Percentiles rank a stretch among this genome's conserved stretches.
phyloP scores from a whole-genome alignment of 176 grass and related monocot genomes.

The Juncus inflexus region DNA sequence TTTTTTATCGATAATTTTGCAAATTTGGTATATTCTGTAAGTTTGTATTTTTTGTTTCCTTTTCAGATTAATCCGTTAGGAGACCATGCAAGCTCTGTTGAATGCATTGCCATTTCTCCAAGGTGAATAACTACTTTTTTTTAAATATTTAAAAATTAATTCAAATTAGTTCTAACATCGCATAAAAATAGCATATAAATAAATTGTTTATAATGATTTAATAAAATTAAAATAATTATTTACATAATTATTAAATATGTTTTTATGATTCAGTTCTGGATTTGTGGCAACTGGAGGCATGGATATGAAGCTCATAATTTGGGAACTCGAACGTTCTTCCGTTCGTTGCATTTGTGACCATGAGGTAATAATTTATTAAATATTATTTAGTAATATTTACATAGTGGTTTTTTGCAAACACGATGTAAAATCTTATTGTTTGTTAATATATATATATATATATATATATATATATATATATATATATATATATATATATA shows the following conservation, averaged over 20 bases:
- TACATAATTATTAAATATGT: not conserved
- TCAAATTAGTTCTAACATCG: no score
- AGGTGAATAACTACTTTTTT: constrained; percentile 26
- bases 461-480: no score
- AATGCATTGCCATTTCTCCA: constrained; percentile 60
- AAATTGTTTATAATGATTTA: no score
- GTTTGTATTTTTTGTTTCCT: not conserved
- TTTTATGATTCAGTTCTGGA: constrained; percentile 32
- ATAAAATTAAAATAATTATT: no score
- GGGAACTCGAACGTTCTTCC: constrained; percentile 55
- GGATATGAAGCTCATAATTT: constrained; percentile 76
- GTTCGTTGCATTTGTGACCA: constrained; percentile 64
- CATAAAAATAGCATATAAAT: no score
- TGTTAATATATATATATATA: no score
- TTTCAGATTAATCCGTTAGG: constrained; percentile 56
- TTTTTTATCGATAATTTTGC: no score
- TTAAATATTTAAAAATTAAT: no score
- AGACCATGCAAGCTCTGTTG: constrained; percentile 56
- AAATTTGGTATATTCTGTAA: not conserved
- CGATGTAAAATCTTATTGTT: no score
- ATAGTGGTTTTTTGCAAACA: no score
- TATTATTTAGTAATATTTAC: no score
- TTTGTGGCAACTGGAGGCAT: constrained; percentile 78
- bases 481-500: no score
- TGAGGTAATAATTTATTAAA: constrained; percentile 35